Conservation (phyloP, 2,329 filamentous ascomycete species). For the Neofusicoccum umdonicola region DNA sequence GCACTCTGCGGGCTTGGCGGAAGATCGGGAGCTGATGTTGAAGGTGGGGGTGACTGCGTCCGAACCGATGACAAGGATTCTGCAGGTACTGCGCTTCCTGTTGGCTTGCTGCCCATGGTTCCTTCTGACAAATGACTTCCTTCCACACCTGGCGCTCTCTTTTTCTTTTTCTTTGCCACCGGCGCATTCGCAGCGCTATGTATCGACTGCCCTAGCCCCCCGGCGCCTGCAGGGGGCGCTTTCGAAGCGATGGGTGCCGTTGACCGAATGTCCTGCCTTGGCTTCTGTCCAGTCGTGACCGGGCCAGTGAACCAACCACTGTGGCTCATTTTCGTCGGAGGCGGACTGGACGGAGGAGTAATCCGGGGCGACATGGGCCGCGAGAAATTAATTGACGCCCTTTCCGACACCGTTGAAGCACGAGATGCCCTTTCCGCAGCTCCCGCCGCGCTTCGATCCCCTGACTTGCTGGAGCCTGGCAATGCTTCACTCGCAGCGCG, state of each 20-base stretch:
- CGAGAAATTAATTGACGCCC: slow-evolving; percentile 53
- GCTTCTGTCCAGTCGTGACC: slow-evolving; percentile 25
- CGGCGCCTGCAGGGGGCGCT: slow-evolving; percentile 23
- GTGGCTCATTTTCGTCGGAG: slow-evolving; percentile 20
- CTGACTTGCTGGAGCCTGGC: slow-evolving; percentile 38
- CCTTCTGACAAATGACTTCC: slow-evolving; percentile 48
- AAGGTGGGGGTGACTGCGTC: background rate
- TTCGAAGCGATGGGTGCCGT: slow-evolving; percentile 25
- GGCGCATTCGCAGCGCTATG: slow-evolving; percentile 38
- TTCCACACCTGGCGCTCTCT: slow-evolving; percentile 32
- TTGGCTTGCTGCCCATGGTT: slow-evolving; percentile 51
- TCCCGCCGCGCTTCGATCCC: slow-evolving; percentile 36
- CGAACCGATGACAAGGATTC: background rate
- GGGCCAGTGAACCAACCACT: slow-evolving; percentile 41
- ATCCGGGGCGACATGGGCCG: slow-evolving; percentile 52
- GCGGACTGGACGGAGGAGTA: slow-evolving; percentile 20
- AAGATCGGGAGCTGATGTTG: background rate
- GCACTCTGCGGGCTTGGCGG: slow-evolving; percentile 13
- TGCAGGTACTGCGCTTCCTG: slow-evolving; percentile 45
- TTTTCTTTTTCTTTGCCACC: slow-evolving; percentile 43
- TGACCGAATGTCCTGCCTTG: slow-evolving; percentile 20
- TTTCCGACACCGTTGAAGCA: slow-evolving; percentile 43
- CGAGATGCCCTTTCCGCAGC: slow-evolving; percentile 26
- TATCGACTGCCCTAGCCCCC: slow-evolving; percentile 31
- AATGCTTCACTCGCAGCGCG: slow-evolving; percentile 53